Evolutionary conservation across 2,329 filamentous ascomycete genomes (phyloP), one percentile per base, ranked within the genome.

Genomic region (Paracoccidioides lutzii): DNA sequence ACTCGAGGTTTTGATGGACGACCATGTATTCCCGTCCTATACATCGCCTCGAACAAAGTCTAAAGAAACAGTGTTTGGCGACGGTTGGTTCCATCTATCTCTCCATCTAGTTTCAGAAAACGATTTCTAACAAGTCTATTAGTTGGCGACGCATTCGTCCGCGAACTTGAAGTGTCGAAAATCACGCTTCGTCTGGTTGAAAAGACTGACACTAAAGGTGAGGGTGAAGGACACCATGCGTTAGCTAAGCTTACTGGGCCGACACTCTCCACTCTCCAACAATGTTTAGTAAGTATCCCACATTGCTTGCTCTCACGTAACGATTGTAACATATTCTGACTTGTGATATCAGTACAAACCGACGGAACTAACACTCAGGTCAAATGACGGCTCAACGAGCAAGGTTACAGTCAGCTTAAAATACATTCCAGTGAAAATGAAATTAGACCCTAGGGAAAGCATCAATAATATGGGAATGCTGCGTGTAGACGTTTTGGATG

Each of bases 401-500:
- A 90, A 83, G 66, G 79, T 98, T 67, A 94, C 85, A 62, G 87
- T 98, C 67, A 94, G 87, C 74, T 80, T 96, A 66, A 95, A 95
- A 71, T 98, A 95, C 68, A 83, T 98, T 30, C 93, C 93, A 0
- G 84, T 97, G 58, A 83, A 88, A 74, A 98, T 98, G 93, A 77
- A 83, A 56, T 85, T 98, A 51, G 90, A 98, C 65, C 87, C 93
- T 0, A 89, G 84, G 64, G 93, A 98, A 73, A 96, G 90, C 66
- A 95, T 98, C 78, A 97, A 96, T 81, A 98, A 98, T 73, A 95
- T 95, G 82, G 93, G 93, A 58, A 90, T 84, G 57, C 83, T 98
- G 28, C 87, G 90, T 22, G 88, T 98, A n/a, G 90, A 97, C 65
- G 80, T 98, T 15, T 75, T 97, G 41, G 90, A 95, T 69, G 93